Evolutionary conservation across 768 basidiomycete species (phyloP), one percentile per base, ranked within the genome.

Genomic region (Suillus subalutaceus): DNA sequence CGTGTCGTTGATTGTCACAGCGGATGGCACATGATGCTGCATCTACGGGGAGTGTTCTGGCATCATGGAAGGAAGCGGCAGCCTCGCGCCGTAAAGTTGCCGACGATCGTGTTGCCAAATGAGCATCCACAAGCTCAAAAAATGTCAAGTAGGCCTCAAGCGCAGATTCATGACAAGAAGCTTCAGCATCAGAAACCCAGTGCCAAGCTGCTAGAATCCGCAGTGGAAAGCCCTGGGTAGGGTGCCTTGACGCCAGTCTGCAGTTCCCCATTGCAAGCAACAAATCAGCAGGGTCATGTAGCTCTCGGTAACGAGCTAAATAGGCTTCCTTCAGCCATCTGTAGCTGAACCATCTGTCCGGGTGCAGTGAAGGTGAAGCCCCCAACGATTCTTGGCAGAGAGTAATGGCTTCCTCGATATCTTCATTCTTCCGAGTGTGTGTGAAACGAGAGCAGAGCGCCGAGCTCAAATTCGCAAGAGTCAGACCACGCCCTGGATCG

Each of bases 361-460:
- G 48, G 23, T 50, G 48, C 1, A 50, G 23, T 26, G 48, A 50
- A 50, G 12, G 23, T 12, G 26, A 6, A 15, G 23, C 30, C 20
- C 48, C 13, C 2, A 69, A 32, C 35, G 69, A 48, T 40, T 70
- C 52, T 38, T 4, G 18, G 52, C 63, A 68, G 9, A 68, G 26
- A 5, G 3, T 2, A 46, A 53, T 72, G 23, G 75, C 70, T 40
- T 72, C 77, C 1, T 78, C 66, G 7, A 77, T n/a, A 53, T 76
- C 77, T 23, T 65, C 48, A 6, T 2, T 18, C 38, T 69, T 62
- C 1, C 30, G 6, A 15, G 12, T 35, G 3, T 55, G 5, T 23
- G 52, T 18, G 63, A 72, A 74, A 32, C 72, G 71, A 6, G 62
- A 40, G 23, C 58, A 46, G 30, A 74, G 68, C 15, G 69, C 72